Evolutionary conservation across 176 grass and related monocot genomes (phyloP).

Genomic region (Avena eriantha): DNA sequence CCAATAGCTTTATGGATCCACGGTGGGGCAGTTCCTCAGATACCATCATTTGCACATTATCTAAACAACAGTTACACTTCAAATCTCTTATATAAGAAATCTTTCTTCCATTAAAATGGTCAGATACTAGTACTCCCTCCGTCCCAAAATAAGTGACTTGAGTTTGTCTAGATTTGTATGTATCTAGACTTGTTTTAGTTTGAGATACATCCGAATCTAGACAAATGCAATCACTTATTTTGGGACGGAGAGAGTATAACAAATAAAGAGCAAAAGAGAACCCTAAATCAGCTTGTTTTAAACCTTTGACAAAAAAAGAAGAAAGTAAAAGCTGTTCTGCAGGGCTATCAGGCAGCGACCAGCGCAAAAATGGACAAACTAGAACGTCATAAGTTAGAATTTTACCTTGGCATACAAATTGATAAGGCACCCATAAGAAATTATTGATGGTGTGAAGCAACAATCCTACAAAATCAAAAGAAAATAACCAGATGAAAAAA

Average conservation of each 20-base stretch:
- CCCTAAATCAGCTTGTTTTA: slow-evolving; percentile 14
- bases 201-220: no score
- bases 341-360: not conserved
- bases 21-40: slow-evolving; percentile 4
- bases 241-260: not conserved
- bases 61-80: slow-evolving; percentile 8
- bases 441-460: slow-evolving; percentile 83
- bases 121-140: no score
- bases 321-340: not conserved
- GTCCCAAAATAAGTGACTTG: no score
- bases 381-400: not conserved
- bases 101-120: not conserved
- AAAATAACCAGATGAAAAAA: slow-evolving; percentile 36
- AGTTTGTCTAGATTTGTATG: no score
- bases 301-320: not conserved
- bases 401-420: slow-evolving; percentile 95
- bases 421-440: slow-evolving; percentile 93
- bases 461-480: slow-evolving; percentile 66
- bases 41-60: not conserved
- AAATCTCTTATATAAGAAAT: slow-evolving; percentile 19
- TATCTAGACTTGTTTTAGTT: no score
- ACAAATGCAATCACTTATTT: no score
- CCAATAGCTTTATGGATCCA: not conserved
- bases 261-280: not conserved
- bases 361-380: not conserved